Evolutionary conservation across 2,329 filamentous ascomycete genomes (phyloP), one percentile per base, ranked within the genome.

Genomic region (Alternaria burnsii): DNA sequence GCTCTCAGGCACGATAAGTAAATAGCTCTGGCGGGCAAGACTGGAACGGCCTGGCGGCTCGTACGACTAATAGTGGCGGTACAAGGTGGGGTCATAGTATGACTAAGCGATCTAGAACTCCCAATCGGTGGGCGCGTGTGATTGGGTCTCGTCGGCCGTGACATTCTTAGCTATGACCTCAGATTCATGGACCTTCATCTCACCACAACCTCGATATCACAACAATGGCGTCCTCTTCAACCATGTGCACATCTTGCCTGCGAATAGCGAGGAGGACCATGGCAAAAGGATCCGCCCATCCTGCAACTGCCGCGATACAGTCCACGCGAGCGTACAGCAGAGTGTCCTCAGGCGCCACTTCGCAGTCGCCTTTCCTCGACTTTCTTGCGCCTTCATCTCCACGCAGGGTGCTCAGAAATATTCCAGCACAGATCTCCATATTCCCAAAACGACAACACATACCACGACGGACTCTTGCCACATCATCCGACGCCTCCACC

Each of bases 381-480:
- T 76, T 77, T 61, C 72, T 77, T 34, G 68, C 71, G 11, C 74
- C 75, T 3, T 69, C 68, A 26, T 50, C 58, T 20, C 30, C 53
- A 11, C 52, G 46, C 3, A 42, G 10, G 24, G 8, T 53, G 34
- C 24, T 44, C 36, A 48, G 40, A 11, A 40, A 40, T 18, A 24
- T 40, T 1, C 24, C 46, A 16, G 11, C 20, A 40, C 34, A 36
- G 26, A 32, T 24, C 8, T 24, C 40, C 8, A 20, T 12, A n/a
- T 40, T 58, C 16, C 20, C 24, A 34, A 44, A 81, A 77, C 24
- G 74, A 74, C 36, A 78, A 80, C 32, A 55, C 71, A 24, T 36
- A 63, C 34, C 71, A 57, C 42, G 68, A 63, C 44, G 81, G 79
- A 52, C 80, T 80, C 16, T 71, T 52, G 70, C 72, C 51, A 74